These are phyloP conservation scores for Dentipellis sp. DNA, from an alignment of 768 basidiomycete species.

Conservation along the genomic window DNA sequence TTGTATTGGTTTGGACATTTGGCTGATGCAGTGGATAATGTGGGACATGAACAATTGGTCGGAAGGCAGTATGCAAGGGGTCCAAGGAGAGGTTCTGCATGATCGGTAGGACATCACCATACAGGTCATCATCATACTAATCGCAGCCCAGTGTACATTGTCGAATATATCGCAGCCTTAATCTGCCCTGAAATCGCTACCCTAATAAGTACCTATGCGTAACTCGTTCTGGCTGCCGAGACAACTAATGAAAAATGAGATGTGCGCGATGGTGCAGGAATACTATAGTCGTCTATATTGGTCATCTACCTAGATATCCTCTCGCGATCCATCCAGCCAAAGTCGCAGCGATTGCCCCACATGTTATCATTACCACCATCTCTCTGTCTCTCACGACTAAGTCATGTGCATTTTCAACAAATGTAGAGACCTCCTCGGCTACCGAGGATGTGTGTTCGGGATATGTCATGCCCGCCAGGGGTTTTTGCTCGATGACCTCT, in stretches of 20 bases:
- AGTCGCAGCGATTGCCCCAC: not conserved
- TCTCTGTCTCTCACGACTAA: not conserved
- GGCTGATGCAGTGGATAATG: constrained; percentile 51
- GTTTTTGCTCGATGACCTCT: not conserved
- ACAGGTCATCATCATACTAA: not conserved
- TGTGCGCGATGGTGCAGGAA: too few relatives aligned
- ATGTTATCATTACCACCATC: not conserved
- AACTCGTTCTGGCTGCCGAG: not conserved
- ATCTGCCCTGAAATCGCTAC: constrained; percentile 6
- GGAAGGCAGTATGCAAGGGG: constrained; percentile 30
- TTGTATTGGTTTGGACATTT: too few relatives aligned
- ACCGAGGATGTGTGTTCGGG: not conserved
- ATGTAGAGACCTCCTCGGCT: not conserved
- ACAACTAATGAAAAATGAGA: not conserved
- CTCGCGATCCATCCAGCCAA: not conserved
- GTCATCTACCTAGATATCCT: too few relatives aligned
- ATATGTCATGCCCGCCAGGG: too few relatives aligned
- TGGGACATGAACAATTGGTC: constrained; percentile 47
- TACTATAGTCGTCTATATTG: too few relatives aligned
- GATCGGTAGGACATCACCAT: constrained; percentile 30
- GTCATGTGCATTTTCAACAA: not conserved
- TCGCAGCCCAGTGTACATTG: constrained; percentile 34
- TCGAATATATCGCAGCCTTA: constrained; percentile 40
- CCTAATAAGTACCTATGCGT: not conserved
- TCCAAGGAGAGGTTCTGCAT: constrained; percentile 34